A percentile compares a stretch with the other conserved stretches of the same genome.
These are phyloP conservation scores for Nannochloropsis oceanica DNA, from an alignment of 108 stramenopile genomes.

Conservation along the genomic window DNA sequence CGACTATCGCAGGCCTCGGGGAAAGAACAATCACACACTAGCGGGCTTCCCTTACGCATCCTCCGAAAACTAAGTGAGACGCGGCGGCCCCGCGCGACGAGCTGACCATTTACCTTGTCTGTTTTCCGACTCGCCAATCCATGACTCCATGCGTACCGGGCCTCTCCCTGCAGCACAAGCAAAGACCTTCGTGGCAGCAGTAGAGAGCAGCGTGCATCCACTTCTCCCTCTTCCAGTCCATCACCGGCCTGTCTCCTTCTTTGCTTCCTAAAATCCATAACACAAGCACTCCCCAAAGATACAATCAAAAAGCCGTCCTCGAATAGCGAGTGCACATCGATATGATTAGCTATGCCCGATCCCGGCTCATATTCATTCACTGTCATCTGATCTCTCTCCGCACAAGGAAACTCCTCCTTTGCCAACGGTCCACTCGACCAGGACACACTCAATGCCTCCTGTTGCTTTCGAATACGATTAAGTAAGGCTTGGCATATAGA, in stretches of 20 bases:
- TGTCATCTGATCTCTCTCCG: conserved; percentile 15
- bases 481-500: background rate
- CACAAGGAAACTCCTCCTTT: background rate
- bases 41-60: background rate
- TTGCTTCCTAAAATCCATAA: background rate
- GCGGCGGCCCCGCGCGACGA: background rate
- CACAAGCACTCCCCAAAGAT: conserved; percentile 18
- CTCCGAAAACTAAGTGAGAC: background rate
- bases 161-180: conserved; percentile 16
- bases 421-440: background rate
- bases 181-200: conserved; percentile 16
- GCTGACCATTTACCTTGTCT: conserved; percentile 6
- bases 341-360: conserved; percentile 17
- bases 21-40: background rate
- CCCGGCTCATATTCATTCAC: conserved; percentile 27
- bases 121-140: conserved; percentile 23
- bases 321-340: conserved; percentile 25
- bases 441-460: background rate
- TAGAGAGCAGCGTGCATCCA: background rate
- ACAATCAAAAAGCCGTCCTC: conserved; percentile 9
- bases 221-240: background rate
- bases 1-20: background rate
- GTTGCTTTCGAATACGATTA: background rate
- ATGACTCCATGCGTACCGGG: conserved; percentile 27
- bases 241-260: background rate